Percentiles rank a stretch among this genome's conserved stretches.
phyloP scores from a whole-genome alignment of 257 asterid genomes.

The Nicotiana sylvestris region DNA sequence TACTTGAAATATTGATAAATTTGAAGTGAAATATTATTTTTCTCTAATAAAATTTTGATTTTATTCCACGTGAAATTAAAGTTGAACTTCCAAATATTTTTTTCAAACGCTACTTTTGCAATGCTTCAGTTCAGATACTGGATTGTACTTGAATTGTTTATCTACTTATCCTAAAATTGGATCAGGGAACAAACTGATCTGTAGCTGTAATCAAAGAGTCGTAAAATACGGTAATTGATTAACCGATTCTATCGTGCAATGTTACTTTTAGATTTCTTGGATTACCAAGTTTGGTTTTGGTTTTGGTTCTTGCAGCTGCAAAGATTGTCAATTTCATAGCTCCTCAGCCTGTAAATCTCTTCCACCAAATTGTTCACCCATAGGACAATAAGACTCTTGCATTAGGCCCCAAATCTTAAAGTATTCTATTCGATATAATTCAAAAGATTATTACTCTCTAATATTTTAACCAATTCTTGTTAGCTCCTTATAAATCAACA shows the following conservation, averaged over 20 bases:
- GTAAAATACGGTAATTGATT: conserved; percentile 66
- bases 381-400: not conserved
- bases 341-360: conserved; percentile 43
- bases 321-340: conserved; percentile 89
- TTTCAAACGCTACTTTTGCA: no score
- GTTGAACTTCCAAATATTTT: no score
- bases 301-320: conserved; percentile 49
- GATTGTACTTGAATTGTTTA: conserved; percentile 45
- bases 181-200: no score
- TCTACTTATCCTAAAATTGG: not conserved
- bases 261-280: not conserved
- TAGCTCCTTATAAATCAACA: no score
- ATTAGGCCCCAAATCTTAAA: not conserved
- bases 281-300: not conserved
- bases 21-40: no score
- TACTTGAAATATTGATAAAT: no score
- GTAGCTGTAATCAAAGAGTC: conserved; percentile 79
- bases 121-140: no score
- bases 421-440: not conserved
- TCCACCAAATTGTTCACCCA: conserved; percentile 48
- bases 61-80: no score
- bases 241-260: not conserved
- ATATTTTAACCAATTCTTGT: no score
- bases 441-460: not conserved
- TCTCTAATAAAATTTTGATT: no score